Evolutionary conservation across 768 basidiomycete species (phyloP), one percentile per base, ranked within the genome.

Genomic region (Mycena indigotica): DNA sequence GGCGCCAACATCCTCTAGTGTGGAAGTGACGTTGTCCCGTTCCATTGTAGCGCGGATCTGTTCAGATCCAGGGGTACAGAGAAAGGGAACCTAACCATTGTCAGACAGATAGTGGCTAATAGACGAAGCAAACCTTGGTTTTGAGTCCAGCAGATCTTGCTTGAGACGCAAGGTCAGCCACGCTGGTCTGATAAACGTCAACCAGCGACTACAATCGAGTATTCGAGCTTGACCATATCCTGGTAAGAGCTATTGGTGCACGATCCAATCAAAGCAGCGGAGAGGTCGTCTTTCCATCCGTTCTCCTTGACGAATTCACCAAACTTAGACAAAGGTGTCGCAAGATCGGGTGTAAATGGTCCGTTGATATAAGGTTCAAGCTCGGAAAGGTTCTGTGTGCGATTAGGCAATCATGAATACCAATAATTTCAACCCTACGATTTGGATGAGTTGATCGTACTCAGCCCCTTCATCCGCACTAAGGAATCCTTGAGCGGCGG

Each of bases 221-320:
- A 15, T 25, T 41, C 30, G 16, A 25, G n/a, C 6, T 55, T 12
- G 58, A 91, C 92, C 93, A 95, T 88, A 68, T 95, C 93, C 70
- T 96, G 93, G 69, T 98, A 99, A 4, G 95, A 97, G 57, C 95
- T 97, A 72, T 99, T 99, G 28, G 97, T 99, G 73, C 97, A 99
- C n/a, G 94, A 97, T 23, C 97, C 97, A 67, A 99, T 99, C 25
- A 99, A 80, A 50, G 81, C 85, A 23, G 95, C 96, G 12, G 94
- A 90, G 51, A 98, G 77, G 70, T 93, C 89, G 67, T 95, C 92
- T 71, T 93, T 94, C 93, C 95, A 98, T 12, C 89, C 89, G 71
- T 93, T 89, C 62, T 88, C 84, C 70, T 85, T 77, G 19, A 98
- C 80, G 70, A 96, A 87, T 4, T 78, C 67, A 28, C 84, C 87